Evolutionary conservation across 495 filamentous ascomycete species (phyloP).

Genomic region (Evernia prunastri): DNA sequence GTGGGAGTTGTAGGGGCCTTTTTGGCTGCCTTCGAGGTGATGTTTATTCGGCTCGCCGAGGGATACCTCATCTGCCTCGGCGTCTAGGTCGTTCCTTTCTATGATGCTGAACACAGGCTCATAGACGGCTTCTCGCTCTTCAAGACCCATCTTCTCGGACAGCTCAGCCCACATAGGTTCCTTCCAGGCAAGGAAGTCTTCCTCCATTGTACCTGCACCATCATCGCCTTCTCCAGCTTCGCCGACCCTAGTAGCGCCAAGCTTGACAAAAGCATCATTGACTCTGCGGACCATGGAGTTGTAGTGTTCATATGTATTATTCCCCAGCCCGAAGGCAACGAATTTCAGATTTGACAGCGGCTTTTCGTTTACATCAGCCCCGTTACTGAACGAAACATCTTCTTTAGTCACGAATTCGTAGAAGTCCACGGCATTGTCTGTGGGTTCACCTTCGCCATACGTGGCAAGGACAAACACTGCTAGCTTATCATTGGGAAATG

Average conservation of each 20-base stretch:
- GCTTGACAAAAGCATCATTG: conserved; percentile 66
- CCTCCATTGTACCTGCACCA: conserved; percentile 98
- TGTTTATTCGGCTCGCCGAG: conserved; percentile 94
- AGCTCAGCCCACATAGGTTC: conserved; percentile 96
- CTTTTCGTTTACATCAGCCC: conserved; percentile 54
- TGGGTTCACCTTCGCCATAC: conserved; percentile 97
- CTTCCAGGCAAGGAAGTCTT: conserved; percentile 99
- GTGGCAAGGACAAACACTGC: conserved; percentile 95
- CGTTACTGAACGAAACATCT: conserved; percentile 72
- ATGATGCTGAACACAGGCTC: conserved; percentile 83
- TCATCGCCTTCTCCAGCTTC: conserved; percentile 93
- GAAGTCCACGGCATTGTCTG: conserved; percentile 97
- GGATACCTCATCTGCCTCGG: conserved; percentile 82
- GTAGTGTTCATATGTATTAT: conserved; percentile 99
- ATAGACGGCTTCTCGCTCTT: conserved; percentile 94
- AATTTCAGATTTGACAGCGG: conserved; percentile 83
- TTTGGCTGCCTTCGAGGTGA: conserved; percentile 78
- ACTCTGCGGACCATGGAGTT: conserved; percentile 96
- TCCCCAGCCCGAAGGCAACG: conserved; percentile 88
- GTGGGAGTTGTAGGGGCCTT: conserved; percentile 91
- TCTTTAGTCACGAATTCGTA: conserved; percentile 91
- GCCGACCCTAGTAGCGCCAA: conserved; percentile 79
- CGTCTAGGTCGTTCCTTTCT: conserved; percentile 65
- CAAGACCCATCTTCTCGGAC: conserved; percentile 70
- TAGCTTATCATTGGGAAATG: conserved; percentile 81